Conservation (phyloP, 2,329 filamentous ascomycete species). For the Trichophyton schoenleinii region DNA sequence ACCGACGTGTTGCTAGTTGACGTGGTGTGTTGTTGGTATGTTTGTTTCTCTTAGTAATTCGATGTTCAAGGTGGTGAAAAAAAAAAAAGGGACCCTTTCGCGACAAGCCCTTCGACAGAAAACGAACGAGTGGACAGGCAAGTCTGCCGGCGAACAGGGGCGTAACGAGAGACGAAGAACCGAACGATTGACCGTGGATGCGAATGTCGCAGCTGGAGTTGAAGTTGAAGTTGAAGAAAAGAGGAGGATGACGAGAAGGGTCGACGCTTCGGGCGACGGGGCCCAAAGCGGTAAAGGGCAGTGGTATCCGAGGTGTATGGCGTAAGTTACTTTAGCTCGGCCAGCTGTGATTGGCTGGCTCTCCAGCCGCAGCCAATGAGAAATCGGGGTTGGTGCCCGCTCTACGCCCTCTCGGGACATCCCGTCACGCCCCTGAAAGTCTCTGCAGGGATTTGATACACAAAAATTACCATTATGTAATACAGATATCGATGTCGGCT, state of each 20-base stretch:
- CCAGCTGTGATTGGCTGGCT: neutral
- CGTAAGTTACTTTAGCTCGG: neutral
- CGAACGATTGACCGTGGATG: neutral
- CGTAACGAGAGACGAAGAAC: neutral
- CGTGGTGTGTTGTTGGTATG: neutral
- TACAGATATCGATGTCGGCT: neutral
- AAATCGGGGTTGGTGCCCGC: neutral
- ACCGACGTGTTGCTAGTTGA: neutral
- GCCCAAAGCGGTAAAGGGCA: neutral
- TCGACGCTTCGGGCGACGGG: neutral
- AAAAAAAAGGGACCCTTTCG: neutral
- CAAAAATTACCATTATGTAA: neutral
- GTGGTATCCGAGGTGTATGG: neutral
- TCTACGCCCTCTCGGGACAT: neutral
- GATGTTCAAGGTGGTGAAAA: neutral
- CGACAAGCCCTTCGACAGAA: neutral
- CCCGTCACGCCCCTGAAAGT: slow-evolving; percentile 2
- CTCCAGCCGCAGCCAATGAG: neutral
- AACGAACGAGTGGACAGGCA: slow-evolving; percentile 1
- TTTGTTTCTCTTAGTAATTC: slow-evolving; percentile 1
- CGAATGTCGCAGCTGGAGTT: neutral
- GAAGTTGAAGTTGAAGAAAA: neutral
- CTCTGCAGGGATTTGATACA: neutral
- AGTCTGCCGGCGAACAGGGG: neutral
- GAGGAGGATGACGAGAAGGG: neutral